Conservation (phyloP, 495 filamentous ascomycete genomes). For the Penicillium longicatenatum region DNA sequence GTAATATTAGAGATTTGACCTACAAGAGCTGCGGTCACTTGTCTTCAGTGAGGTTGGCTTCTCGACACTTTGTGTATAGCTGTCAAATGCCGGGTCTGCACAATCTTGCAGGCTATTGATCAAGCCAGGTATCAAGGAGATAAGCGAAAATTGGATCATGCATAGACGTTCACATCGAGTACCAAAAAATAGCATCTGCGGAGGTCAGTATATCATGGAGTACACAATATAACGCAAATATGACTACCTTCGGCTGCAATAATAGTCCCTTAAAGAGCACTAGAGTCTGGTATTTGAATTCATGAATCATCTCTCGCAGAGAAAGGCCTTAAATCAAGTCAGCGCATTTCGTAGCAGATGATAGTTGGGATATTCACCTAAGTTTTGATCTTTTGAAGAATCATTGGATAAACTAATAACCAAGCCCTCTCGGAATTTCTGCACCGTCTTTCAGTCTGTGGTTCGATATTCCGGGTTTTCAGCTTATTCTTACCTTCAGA, state of each 20-base stretch:
- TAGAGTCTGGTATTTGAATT: conserved; percentile 91
- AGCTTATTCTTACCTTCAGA: conserved; percentile 55
- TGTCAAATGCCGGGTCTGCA: conserved; percentile 86
- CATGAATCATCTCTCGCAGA: conserved; percentile 85
- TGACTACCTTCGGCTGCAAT: conserved; percentile 85
- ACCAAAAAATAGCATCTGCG: conserved; percentile 97
- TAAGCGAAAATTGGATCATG: conserved; percentile 96
- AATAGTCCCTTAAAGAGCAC: conserved; percentile 92
- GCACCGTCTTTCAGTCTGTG: conserved; percentile 29
- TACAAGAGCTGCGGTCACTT: conserved; percentile 84
- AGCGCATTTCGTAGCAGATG: not conserved
- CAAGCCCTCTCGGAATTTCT: conserved; percentile 91
- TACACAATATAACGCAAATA: not conserved
- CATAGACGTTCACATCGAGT: conserved; percentile 91
- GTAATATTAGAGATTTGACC: conserved; percentile 11
- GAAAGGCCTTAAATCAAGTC: conserved; percentile 62
- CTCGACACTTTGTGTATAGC: conserved; percentile 70
- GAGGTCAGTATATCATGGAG: conserved; percentile 11
- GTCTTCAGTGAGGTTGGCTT: conserved; percentile 86
- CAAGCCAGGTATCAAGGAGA: conserved; percentile 91
- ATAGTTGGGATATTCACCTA: conserved; percentile 57
- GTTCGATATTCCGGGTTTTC: not conserved
- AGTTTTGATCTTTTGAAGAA: conserved; percentile 78
- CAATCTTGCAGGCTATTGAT: conserved; percentile 85
- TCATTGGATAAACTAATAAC: conserved; percentile 65